Conservation (phyloP, 2,329 filamentous ascomycete genomes). For the Aaosphaeria arxii region DNA sequence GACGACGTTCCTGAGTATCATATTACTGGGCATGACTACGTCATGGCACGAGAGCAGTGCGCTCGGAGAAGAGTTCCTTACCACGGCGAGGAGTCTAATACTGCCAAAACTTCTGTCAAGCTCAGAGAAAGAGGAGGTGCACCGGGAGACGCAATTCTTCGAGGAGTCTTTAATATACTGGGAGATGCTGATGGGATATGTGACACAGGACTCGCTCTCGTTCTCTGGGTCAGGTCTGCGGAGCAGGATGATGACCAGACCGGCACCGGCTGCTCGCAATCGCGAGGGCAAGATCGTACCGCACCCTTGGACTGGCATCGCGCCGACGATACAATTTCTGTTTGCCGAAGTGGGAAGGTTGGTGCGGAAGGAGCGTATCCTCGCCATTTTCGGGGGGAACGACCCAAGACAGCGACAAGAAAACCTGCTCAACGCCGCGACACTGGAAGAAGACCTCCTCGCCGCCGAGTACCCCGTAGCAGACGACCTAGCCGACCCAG, state of each 20-base stretch:
- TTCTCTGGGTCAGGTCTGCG: constrained; percentile 24
- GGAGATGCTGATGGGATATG: constrained; percentile 59
- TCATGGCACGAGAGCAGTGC: constrained; percentile 59
- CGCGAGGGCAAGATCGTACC: constrained; percentile 38
- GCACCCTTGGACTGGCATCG: constrained; percentile 51
- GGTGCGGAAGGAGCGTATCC: constrained; percentile 32
- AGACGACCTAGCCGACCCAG: constrained; percentile 49
- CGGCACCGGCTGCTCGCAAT: constrained; percentile 19
- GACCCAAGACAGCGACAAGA: constrained; percentile 26
- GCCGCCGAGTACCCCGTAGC: constrained; percentile 46
- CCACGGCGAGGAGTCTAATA: constrained; percentile 44
- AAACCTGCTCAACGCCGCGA: constrained; percentile 36
- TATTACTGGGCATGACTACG: constrained; percentile 59
- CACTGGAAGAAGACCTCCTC: constrained; percentile 49
- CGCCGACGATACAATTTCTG: constrained; percentile 42
- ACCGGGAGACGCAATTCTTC: constrained; percentile 48
- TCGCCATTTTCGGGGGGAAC: neutral
- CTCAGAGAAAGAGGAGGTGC: constrained; percentile 27
- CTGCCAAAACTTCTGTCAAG: constrained; percentile 43
- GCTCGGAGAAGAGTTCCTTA: constrained; percentile 53
- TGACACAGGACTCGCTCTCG: constrained; percentile 43
- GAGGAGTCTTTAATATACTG: constrained; percentile 57
- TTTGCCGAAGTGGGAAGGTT: constrained; percentile 47
- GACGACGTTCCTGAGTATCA: constrained; percentile 55
- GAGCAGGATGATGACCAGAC: constrained; percentile 18